Evolutionary conservation across 2,329 filamentous ascomycete genomes (phyloP).

Genomic region (Incumbomyces lentus): DNA sequence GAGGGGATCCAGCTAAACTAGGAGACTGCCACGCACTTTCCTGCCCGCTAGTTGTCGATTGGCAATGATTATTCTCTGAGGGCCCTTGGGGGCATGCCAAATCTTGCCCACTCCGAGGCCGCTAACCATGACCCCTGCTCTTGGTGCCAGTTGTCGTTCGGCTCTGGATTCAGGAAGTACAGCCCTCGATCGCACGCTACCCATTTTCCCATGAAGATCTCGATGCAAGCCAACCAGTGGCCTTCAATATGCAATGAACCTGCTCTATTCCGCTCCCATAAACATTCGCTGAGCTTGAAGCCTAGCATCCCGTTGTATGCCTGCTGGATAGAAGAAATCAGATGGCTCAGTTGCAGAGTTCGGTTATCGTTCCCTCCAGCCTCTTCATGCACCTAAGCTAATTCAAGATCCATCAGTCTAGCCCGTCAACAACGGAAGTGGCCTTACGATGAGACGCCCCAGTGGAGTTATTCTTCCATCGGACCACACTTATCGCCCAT

Average conservation of each 20-base stretch:
- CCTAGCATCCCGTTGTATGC: too few species aligned
- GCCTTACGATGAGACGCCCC: constrained; percentile 3
- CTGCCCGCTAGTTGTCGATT: not conserved
- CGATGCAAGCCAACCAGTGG: not conserved
- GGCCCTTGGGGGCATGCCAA: not conserved
- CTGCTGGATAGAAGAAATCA: too few species aligned
- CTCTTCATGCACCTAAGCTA: constrained; percentile 5
- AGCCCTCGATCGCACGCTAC: not conserved
- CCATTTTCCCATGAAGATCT: not conserved
- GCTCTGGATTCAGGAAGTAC: constrained; percentile 1
- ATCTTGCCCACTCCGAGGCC: not conserved
- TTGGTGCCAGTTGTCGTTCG: constrained; percentile 8
- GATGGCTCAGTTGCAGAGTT: too few species aligned
- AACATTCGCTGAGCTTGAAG: too few species aligned
- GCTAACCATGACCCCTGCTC: constrained; percentile 5
- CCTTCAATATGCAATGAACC: too few species aligned
- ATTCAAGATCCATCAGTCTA: constrained; percentile 1
- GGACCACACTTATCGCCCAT: constrained; percentile 1
- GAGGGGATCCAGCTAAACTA: constrained; percentile 9
- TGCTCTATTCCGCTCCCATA: too few species aligned
- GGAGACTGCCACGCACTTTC: constrained; percentile 6
- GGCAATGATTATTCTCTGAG: constrained; percentile 5
- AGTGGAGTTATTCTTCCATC: not conserved
- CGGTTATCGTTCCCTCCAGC: constrained; percentile 5
- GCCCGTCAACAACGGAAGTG: not conserved